Base-by-base conservation (phyloP, 495 filamentous ascomycete genomes). In the Penicillium herquei region DNA sequence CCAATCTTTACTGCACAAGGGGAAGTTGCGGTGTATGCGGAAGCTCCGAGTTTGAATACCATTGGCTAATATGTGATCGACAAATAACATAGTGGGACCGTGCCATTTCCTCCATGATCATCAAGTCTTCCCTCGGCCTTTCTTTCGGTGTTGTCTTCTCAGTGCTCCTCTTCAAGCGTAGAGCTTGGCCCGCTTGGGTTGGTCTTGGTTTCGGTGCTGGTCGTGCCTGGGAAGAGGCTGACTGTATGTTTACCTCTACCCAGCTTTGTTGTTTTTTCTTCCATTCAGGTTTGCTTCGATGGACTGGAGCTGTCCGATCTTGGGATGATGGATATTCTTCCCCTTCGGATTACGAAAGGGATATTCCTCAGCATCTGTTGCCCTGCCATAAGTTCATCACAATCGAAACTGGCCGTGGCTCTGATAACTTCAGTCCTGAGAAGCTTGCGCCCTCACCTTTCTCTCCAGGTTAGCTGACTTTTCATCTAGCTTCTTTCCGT, bases 131-230 rank as follows among this genome's bases (percentile, higher is more conserved):
- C 46, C 84, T 99, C 70, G 94, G 94, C 62, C 85, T 96, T 62
- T 89, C 87, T 52, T 97, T 98, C 76, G 94, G 94, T 74, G 87
- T 98, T 71, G 88, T 98, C 72, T 98, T 99, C 81, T 97, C 92
- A 44, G 92, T 99, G 32, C 86, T 99, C 45, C 75, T 99, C 26
- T 99, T 99, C 84, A 96, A 95, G 81, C 86, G 94, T 69, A 85
- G 94, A 72, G 90, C 93, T 61, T 99, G 94, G 89, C 94, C 94
- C 47, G 95, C 89, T 26, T 92, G 86, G 72, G 84, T 95, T 62
- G 94, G 94, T 51, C 79, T 91, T 42, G 94, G 94, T 41, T 97
- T 99, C 70, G 94, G 94, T 66, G 91, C 92, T 57, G 94, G 94
- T 51, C 85, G 95, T 66, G 95, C 93, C 9, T 98, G 92, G 81